Evolutionary conservation across 805 yeast species (phyloP), one percentile per base, ranked within the genome.

Genomic region (Candida insectalens): DNA sequence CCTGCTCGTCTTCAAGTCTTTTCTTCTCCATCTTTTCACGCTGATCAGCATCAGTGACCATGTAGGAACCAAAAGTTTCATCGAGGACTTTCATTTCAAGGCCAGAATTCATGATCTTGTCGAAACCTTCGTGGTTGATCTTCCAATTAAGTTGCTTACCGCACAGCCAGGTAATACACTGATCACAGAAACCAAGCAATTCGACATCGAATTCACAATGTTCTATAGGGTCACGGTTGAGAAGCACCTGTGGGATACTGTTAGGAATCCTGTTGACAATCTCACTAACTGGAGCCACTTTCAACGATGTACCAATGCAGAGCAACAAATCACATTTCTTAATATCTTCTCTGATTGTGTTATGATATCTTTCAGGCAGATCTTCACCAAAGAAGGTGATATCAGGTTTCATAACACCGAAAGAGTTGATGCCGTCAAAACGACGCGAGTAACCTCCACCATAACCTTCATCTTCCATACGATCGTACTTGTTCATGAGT

Each of bases 381-480:
- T 77, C 73, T 53, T 87, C 96, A 12, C 95, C 95, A 45, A 87
- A 87, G 50, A 87, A 87, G 0, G 95, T 85, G 40, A 87, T 87
- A 51, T 87, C 94, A 0, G 96, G 96, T 53, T 88, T 87, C 70
- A 83, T 67, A 3, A 85, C 89, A 12, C 95, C 96, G 50, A 57
- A 74, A 6, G 81, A 69, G 45, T 72, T 69, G 17, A 64, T 56
- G 35, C 44, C 35, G 7, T 51, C 51, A 32, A 41, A 55, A 16
- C 41, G 41, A 4, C 58, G 36, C 2, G 57, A 55, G 28, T 40
- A 50, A 7, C 10, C 7, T 12, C 12, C 10, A n/a, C n/a, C n/a
- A 4, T 39, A 36, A 1, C 51, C 56, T 30, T 51, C 53, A 29
- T 57, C 59, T 34, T 57, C 62, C 38, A 42, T 26, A 26, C 48